Conservation (phyloP, 75 land plant genomes). For the Cunninghamia lanceolata region DNA sequence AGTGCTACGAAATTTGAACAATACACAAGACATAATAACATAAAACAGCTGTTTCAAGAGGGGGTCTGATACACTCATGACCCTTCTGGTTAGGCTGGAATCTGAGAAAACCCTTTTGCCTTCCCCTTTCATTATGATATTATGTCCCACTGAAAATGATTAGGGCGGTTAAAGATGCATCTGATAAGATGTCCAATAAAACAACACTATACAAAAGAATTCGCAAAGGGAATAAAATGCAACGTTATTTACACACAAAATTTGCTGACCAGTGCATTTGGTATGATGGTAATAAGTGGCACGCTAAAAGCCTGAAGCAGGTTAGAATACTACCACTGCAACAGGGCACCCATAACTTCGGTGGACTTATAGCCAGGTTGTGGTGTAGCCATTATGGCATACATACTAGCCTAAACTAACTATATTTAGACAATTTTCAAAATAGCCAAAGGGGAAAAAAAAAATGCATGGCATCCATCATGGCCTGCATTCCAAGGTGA, state of each 20-base stretch:
- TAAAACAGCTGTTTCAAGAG: not conserved
- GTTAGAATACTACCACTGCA: not conserved
- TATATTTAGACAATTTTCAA: not conserved
- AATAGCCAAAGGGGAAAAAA: not conserved
- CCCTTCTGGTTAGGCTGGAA: not conserved
- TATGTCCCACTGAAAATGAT: not conserved
- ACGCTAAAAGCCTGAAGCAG: not conserved
- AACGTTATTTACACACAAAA: not conserved
- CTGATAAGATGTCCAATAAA: not conserved
- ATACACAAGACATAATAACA: not conserved
- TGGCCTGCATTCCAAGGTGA: not conserved
- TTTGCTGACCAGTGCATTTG: not conserved
- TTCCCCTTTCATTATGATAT: not conserved
- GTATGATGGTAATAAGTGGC: not conserved
- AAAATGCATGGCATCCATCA: not conserved
- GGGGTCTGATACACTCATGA: not conserved
- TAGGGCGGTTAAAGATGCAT: not conserved
- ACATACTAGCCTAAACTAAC: not conserved
- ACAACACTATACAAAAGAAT: not conserved
- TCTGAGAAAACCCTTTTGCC: not conserved
- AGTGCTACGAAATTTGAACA: not conserved
- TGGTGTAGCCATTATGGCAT: not conserved
- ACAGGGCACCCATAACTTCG: not conserved
- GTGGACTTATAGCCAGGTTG: not conserved
- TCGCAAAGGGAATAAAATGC: not conserved